Evolutionary conservation across 2,329 filamentous ascomycete genomes (phyloP).

Genomic region (Monosporascus sp.): DNA sequence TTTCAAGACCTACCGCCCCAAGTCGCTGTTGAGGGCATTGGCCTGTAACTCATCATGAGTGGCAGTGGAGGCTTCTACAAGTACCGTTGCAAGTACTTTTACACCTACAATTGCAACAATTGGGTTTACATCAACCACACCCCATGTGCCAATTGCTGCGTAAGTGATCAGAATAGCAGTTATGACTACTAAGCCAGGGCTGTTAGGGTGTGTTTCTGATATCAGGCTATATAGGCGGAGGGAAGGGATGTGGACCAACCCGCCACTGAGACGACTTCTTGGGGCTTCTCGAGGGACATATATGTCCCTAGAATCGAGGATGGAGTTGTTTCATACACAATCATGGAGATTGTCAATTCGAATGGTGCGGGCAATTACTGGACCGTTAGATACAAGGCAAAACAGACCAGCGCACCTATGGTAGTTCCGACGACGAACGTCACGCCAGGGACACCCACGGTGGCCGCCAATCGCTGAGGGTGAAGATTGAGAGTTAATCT

Average conservation of each 20-base stretch:
- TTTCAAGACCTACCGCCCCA: neutral
- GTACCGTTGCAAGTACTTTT: constrained; percentile 52
- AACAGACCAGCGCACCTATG: constrained; percentile 17
- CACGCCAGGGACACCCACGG: constrained; percentile 16
- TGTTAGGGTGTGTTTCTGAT: constrained; percentile 8
- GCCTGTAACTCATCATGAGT: constrained; percentile 24
- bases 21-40: neutral
- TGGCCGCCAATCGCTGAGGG: constrained; percentile 12
- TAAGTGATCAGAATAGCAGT: constrained; percentile 27
- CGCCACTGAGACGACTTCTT: constrained; percentile 19
- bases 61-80: constrained; percentile 44
- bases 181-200: neutral
- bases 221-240: constrained; percentile 33
- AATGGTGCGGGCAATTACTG: constrained; percentile 33
- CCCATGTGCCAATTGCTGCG: constrained; percentile 44
- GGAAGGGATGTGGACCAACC: constrained; percentile 40
- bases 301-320: constrained; percentile 40
- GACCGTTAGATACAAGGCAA: constrained; percentile 31
- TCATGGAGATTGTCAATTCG: constrained; percentile 40
- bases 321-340: constrained; percentile 41
- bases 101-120: constrained; percentile 45
- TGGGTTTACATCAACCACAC: constrained; percentile 51
- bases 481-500: neutral
- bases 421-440: constrained; percentile 20
- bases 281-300: constrained; percentile 34